Evolutionary conservation across 2,329 filamentous ascomycete genomes (phyloP), one percentile per base, ranked within the genome.

Genomic region (Cordyceps farinosa): DNA sequence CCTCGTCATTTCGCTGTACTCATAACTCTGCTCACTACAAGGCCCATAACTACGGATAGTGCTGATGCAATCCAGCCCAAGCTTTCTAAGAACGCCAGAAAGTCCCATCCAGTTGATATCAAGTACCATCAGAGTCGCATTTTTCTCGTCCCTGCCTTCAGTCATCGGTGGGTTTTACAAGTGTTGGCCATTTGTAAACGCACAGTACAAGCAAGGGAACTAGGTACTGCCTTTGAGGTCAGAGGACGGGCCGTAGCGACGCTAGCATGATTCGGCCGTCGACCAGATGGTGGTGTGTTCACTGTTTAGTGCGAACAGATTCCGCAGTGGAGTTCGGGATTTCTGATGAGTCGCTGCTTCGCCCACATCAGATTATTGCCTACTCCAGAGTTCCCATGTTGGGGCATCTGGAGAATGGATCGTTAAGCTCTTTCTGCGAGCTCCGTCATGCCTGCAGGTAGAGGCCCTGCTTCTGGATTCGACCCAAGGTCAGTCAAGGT

Each of bases 261-360:
- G 59, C 59, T 62, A 62, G 42, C 34, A 62, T 61, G 32, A 61
- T 54, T 47, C 59, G 59, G 30, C 47, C 42, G 50, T 48, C 59
- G 7, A 62, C 59, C n/a, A 45, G 45, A 53, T 36, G 38, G 45
- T 32, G 13, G 22, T 38, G 45, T 32, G 13, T 34, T 38, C 34
- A 38, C 34, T 38, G 11, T 9, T 6, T 50, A 51, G 45, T 51
- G 30, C 50, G 29, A 53, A 29, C 40, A 54, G 44, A 32, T 55
- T 56, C 50, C 51, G 34, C 38, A 40, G 59, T 62, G 59, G 40
- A 55, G 32, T 30, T 62, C n/a, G 7, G 13, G 9, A 32, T n/a
- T n/a, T n/a, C 38, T 45, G 40, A 40, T 17, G 15, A 40, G 50
- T 47, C 40, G 40, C 11, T 11, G 36, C 11, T 56, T 13, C 36